Percentiles rank a stretch among this genome's conserved stretches.
These are phyloP conservation scores for Camellia lanceoleosa DNA, from an alignment of 148 eudicot genomes.

Conservation along the genomic window DNA sequence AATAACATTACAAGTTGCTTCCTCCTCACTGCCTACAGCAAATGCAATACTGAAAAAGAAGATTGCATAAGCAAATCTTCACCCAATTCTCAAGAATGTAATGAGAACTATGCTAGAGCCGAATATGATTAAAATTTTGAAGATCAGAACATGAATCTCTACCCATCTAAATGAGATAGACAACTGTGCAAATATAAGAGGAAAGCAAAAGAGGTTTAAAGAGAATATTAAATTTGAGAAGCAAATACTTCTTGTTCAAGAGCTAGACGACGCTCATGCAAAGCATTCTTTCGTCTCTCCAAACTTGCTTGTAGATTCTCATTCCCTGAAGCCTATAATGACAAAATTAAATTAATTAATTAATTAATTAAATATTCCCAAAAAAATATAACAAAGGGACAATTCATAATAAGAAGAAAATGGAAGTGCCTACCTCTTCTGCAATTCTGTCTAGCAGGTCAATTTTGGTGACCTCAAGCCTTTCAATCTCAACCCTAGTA, in stretches of 20 bases:
- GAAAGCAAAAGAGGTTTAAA: neutral
- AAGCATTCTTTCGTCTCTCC: slow-evolving; percentile 54
- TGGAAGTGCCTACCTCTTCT: slow-evolving; percentile 47
- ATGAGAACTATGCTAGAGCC: neutral
- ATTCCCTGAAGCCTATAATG: slow-evolving; percentile 52
- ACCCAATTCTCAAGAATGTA: neutral
- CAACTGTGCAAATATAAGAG: neutral
- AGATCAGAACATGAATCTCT: neutral
- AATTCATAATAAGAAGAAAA: neutral
- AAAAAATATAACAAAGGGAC: neutral
- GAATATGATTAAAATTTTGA: neutral
- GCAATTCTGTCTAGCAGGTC: slow-evolving; percentile 46
- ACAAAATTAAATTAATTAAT: neutral
- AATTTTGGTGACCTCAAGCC: slow-evolving; percentile 55
- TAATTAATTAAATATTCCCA: neutral
- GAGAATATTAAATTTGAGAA: neutral
- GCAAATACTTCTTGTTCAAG: slow-evolving; percentile 76
- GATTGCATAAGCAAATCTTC: neutral
- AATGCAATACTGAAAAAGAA: neutral
- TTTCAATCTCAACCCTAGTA: slow-evolving; percentile 58
- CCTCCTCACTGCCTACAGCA: neutral
- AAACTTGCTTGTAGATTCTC: slow-evolving; percentile 50
- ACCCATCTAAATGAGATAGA: neutral
- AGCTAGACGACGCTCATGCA: slow-evolving; percentile 62
- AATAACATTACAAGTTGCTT: neutral